Evolutionary conservation across 495 filamentous ascomycete genomes (phyloP).

Genomic region (Penicillium atrosanguineum): DNA sequence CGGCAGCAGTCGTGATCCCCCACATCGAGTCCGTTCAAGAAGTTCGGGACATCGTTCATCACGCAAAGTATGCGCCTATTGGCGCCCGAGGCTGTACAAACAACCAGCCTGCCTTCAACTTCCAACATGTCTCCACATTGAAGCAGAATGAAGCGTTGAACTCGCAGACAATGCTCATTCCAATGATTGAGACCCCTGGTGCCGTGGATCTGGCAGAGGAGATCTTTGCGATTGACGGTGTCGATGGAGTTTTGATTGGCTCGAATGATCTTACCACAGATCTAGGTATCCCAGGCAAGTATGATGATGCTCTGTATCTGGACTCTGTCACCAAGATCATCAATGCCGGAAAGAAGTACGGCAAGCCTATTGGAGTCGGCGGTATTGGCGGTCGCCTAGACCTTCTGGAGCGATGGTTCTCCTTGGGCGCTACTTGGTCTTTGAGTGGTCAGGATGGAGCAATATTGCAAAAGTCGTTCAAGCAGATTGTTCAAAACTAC

Average conservation of each 20-base stretch:
- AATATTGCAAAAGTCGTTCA: constrained; percentile 29
- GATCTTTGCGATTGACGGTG: constrained; percentile 25
- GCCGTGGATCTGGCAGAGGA: constrained; percentile 31
- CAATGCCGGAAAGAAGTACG: constrained; percentile 19
- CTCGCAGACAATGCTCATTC: constrained; percentile 26
- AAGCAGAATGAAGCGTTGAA: constrained; percentile 27
- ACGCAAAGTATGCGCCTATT: constrained; percentile 29
- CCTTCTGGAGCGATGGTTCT: constrained; percentile 31
- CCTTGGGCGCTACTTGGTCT: constrained; percentile 30
- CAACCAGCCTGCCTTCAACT: constrained; percentile 24
- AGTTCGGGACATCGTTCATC: constrained; percentile 24
- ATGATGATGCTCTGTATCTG: constrained; percentile 19
- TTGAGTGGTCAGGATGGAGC: constrained; percentile 26
- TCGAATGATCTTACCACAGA: constrained; percentile 31
- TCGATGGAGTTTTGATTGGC: constrained; percentile 32
- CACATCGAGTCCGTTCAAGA: constrained; percentile 30
- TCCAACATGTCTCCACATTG: constrained; percentile 20
- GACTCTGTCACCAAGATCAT: constrained; percentile 24
- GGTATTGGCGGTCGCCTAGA: constrained; percentile 28
- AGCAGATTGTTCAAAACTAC: constrained; percentile 27
- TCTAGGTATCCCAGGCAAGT: constrained; percentile 30
- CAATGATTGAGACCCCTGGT: constrained; percentile 33
- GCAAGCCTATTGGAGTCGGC: constrained; percentile 30
- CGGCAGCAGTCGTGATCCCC: constrained; percentile 29
- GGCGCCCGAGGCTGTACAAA: constrained; percentile 24